phyloP scores from a whole-genome alignment of 495 filamentous ascomycete genomes.

The Podospora anserina region DNA sequence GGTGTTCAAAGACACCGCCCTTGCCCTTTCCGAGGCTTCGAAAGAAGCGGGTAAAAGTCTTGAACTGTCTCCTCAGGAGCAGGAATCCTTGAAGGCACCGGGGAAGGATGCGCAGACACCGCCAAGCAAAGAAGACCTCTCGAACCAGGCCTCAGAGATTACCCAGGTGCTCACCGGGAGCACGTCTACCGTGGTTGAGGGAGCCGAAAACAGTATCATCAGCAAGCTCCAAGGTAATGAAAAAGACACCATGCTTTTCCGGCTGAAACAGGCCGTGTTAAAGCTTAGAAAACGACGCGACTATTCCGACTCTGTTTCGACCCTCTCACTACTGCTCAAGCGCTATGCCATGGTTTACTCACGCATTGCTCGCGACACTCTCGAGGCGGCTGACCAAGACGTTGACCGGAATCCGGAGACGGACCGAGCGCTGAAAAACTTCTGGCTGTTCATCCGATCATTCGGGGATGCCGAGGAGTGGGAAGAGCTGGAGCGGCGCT shows the following conservation, averaged over 20 bases:
- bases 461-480: slow-evolving; percentile 76
- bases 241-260: slow-evolving; percentile 66
- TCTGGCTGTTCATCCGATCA: slow-evolving; percentile 71
- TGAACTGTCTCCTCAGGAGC: slow-evolving; percentile 62
- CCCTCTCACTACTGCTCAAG: slow-evolving; percentile 68
- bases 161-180: slow-evolving; percentile 62
- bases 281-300: slow-evolving; percentile 72
- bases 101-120: slow-evolving; percentile 52
- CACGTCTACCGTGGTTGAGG: slow-evolving; percentile 59
- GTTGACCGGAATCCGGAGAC: slow-evolving; percentile 68
- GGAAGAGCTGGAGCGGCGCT: slow-evolving; percentile 64
- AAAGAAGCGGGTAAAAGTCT: slow-evolving; percentile 67
- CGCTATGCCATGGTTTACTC: slow-evolving; percentile 77
- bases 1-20: slow-evolving; percentile 83
- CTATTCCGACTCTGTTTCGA: slow-evolving; percentile 82
- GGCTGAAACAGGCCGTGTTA: slow-evolving; percentile 71
- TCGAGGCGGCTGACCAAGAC: slow-evolving; percentile 62
- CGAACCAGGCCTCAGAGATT: slow-evolving; percentile 60
- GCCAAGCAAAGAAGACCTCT: slow-evolving; percentile 58
- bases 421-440: slow-evolving; percentile 70
- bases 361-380: slow-evolving; percentile 60
- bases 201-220: slow-evolving; percentile 61
- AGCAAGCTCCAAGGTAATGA: slow-evolving; percentile 69
- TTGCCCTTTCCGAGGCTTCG: slow-evolving; percentile 68
- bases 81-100: slow-evolving; percentile 54